phyloP scores from a whole-genome alignment of 2,329 filamentous ascomycete genomes.

The Chaetomiaceae sp. region DNA sequence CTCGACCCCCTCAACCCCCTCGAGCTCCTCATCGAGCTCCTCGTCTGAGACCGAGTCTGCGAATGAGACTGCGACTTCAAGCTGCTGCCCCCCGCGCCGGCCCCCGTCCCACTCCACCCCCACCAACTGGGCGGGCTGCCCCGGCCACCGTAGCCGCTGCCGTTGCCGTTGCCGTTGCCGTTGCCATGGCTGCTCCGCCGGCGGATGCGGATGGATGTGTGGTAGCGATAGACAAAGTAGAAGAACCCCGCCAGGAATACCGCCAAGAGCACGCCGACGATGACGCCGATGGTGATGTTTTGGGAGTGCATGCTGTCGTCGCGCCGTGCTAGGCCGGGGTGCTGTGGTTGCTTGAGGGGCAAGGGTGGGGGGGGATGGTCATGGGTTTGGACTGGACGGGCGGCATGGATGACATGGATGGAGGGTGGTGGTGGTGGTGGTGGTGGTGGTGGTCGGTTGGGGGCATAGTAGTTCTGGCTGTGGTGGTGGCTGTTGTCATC shows the following conservation, averaged over 20 bases:
- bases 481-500: not conserved
- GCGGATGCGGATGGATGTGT: constrained; percentile 36
- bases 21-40: not conserved
- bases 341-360: no score
- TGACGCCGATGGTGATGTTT: constrained; percentile 41
- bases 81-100: not conserved
- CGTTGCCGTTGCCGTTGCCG: not conserved
- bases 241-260: constrained; percentile 36
- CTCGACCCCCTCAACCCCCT: no score
- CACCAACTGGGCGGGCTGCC: not conserved
- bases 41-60: not conserved
- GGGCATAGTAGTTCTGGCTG: not conserved
- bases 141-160: no score
- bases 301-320: constrained; percentile 30
- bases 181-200: constrained; percentile 27
- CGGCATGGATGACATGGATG: no score
- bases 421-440: not conserved
- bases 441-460: not conserved
- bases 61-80: no score
- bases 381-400: no score
- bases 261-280: constrained; percentile 40
- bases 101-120: no score
- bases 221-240: constrained; percentile 40
- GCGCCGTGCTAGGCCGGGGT: not conserved
- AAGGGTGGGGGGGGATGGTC: no score